These are phyloP conservation scores for Silene latifolia DNA, from an alignment of 148 eudicot genomes.

Conservation along the genomic window DNA sequence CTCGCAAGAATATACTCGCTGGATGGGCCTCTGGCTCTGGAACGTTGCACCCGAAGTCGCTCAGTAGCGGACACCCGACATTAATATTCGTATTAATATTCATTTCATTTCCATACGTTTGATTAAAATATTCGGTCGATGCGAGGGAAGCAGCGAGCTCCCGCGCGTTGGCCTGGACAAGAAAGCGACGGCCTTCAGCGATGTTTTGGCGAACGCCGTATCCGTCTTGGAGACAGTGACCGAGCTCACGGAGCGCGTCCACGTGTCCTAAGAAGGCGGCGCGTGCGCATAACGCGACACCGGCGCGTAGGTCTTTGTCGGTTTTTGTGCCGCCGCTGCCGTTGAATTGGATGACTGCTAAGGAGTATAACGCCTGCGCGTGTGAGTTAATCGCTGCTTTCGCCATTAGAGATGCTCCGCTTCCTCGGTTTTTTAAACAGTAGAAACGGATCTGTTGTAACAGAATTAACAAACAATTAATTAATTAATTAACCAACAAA, in stretches of 20 bases:
- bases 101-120: no score
- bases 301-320: constrained; percentile 82
- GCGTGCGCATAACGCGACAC: constrained; percentile 84
- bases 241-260: constrained; percentile 86
- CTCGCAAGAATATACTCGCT: constrained; percentile 56
- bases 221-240: constrained; percentile 98
- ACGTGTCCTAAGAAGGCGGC: constrained; percentile 90
- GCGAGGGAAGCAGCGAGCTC: constrained; percentile 65
- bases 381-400: constrained; percentile 71
- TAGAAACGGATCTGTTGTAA: constrained; percentile 67
- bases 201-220: constrained; percentile 85
- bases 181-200: constrained; percentile 73
- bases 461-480: background rate
- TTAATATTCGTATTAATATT: background rate
- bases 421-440: constrained; percentile 58
- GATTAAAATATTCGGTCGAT: background rate
- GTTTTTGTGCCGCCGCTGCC: constrained; percentile 74
- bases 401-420: constrained; percentile 70
- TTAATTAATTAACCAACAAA: background rate
- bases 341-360: constrained; percentile 83
- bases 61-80: constrained; percentile 58
- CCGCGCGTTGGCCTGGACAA: constrained; percentile 90
- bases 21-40: constrained; percentile 74
- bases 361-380: constrained; percentile 63
- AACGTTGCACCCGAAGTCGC: constrained; percentile 83